Conservation (phyloP, 2,329 filamentous ascomycete genomes). For the Beauveria sp. region DNA sequence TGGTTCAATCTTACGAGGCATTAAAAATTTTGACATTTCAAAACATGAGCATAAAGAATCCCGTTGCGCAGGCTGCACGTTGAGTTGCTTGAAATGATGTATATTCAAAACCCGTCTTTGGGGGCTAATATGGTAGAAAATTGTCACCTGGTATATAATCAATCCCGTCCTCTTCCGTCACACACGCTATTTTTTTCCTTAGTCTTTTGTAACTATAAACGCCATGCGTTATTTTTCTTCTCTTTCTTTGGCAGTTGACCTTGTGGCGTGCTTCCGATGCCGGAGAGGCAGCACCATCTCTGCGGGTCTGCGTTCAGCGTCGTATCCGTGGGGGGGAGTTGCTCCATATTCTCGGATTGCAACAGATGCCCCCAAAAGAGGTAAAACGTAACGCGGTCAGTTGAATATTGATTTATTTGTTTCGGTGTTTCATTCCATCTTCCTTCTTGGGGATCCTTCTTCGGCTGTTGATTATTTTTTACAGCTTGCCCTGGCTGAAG, state of each 20-base stretch:
- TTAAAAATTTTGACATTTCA: too few relatives aligned
- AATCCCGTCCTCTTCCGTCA: neutral
- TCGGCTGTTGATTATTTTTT: slow-evolving; percentile 18
- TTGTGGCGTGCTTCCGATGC: neutral
- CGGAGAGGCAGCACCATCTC: neutral
- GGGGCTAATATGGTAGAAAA: neutral
- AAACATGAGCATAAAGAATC: too few relatives aligned
- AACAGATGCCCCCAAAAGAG: neutral
- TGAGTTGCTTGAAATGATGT: neutral
- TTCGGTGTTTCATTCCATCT: too few relatives aligned
- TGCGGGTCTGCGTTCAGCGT: neutral
- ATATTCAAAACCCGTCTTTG: slow-evolving; percentile 1
- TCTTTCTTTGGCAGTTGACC: neutral
- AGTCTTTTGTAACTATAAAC: neutral
- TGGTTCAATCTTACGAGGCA: neutral
- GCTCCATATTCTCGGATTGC: neutral
- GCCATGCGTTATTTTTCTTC: neutral
- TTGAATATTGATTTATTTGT: neutral
- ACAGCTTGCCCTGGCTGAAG: slow-evolving; percentile 67
- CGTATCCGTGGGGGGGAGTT: too few relatives aligned
- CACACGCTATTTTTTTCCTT: neutral
- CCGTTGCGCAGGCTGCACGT: neutral
- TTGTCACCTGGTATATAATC: slow-evolving; percentile 1
- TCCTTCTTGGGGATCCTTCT: neutral
- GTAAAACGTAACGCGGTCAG: neutral